phyloP scores from a whole-genome alignment of 1,284 basidiomycete genomes.

The Austropuccinia psidii region DNA sequence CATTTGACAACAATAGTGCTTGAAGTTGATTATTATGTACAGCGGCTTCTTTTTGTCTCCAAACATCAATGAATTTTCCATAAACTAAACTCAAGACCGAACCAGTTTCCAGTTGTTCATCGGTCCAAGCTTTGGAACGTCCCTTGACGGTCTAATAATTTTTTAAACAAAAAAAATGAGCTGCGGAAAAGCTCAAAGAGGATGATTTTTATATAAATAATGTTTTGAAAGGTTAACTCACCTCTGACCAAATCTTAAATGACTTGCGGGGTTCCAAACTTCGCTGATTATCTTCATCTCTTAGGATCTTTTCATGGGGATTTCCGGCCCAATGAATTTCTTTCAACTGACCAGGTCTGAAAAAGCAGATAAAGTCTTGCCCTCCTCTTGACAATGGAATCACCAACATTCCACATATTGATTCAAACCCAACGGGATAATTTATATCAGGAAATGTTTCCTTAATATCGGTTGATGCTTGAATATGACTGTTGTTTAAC shows the following conservation, averaged over 20 bases:
- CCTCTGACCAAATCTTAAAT: conserved; percentile 55
- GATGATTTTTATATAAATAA: no score
- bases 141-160: conserved; percentile 70
- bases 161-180: no score
- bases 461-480: conserved; percentile 63
- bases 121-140: conserved; percentile 67
- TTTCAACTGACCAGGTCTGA: conserved; percentile 66
- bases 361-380: conserved; percentile 64
- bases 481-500: conserved; percentile 51
- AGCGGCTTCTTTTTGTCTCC: conserved; percentile 75
- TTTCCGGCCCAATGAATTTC: conserved; percentile 72
- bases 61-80: conserved; percentile 78
- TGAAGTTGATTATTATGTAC: conserved; percentile 70
- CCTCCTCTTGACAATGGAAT: conserved; percentile 59
- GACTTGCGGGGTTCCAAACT: conserved; percentile 65
- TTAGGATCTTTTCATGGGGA: conserved; percentile 55
- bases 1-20: conserved; percentile 73
- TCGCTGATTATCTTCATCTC: background rate
- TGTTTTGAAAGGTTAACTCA: background rate
- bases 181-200: no score
- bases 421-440: conserved; percentile 60
- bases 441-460: conserved; percentile 69
- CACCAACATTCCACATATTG: conserved; percentile 69
- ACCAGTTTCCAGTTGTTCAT: conserved; percentile 79
- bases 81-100: conserved; percentile 76